A percentile compares a stretch with the other conserved stretches of the same genome.
Evolutionary conservation across 768 basidiomycete genomes (phyloP).

Genomic region (Tylopilus felleus): DNA sequence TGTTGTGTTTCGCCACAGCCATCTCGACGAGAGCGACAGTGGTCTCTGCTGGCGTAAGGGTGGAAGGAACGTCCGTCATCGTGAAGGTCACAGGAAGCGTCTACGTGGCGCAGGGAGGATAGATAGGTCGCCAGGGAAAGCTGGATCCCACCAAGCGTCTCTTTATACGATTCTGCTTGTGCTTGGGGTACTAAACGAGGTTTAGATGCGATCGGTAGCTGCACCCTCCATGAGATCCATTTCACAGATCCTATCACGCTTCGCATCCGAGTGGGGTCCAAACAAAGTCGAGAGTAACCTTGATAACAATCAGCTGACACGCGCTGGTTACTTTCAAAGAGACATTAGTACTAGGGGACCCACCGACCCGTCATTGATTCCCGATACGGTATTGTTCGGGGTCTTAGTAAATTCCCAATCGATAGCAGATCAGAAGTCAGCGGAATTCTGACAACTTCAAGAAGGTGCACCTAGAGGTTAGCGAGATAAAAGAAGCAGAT

Average conservation of each 20-base stretch:
- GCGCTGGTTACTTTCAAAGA: not conserved
- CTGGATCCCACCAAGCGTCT: not conserved
- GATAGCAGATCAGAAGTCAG: too few species aligned
- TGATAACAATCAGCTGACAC: not conserved
- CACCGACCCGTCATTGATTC: too few species aligned
- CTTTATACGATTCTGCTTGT: conserved; percentile 19
- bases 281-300: not conserved
- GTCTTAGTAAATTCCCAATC: too few species aligned
- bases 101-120: conserved; percentile 4
- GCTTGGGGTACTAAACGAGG: conserved; percentile 7
- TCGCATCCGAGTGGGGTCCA: not conserved
- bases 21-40: conserved; percentile 53
- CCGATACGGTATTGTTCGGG: too few species aligned
- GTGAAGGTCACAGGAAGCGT: conserved; percentile 1
- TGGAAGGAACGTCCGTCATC: conserved; percentile 36
- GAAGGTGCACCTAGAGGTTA: too few species aligned
- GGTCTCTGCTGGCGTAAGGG: conserved; percentile 58
- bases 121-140: not conserved
- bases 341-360: too few species aligned
- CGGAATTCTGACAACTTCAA: too few species aligned
- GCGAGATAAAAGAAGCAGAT: too few species aligned
- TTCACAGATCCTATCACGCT: not conserved
- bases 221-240: conserved; percentile 1
- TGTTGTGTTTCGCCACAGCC: conserved; percentile 61
- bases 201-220: not conserved